phyloP scores from a whole-genome alignment of 352 stramenopile genomes.

The Globisporangium canariense region DNA sequence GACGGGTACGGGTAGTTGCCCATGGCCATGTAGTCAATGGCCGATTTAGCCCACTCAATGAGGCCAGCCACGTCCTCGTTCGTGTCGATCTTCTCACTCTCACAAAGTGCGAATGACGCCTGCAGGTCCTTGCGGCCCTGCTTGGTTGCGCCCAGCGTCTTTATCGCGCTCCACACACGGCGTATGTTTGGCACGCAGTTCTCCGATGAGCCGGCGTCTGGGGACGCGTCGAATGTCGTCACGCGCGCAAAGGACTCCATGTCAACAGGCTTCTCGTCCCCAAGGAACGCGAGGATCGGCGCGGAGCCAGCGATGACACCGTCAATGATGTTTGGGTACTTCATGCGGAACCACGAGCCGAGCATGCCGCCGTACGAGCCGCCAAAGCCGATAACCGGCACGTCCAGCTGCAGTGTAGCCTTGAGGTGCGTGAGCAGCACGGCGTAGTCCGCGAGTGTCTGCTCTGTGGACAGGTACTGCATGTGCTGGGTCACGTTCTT shows the following conservation, averaged over 20 bases:
- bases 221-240: conserved; percentile 62
- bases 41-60: conserved; percentile 63
- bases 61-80: conserved; percentile 46
- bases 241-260: conserved; percentile 60
- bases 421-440: conserved; percentile 58
- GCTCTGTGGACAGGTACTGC: conserved; percentile 77
- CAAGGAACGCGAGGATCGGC: conserved; percentile 77
- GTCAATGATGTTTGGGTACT: conserved; percentile 89
- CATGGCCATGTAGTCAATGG: conserved; percentile 94
- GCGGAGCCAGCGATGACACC: conserved; percentile 91
- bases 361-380: conserved; percentile 94
- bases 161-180: conserved; percentile 55
- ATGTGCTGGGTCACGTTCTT: conserved; percentile 55
- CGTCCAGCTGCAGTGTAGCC: conserved; percentile 38
- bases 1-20: conserved; percentile 96
- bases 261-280: conserved; percentile 56
- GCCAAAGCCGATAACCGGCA: conserved; percentile 90
- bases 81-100: conserved; percentile 35
- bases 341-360: conserved; percentile 88
- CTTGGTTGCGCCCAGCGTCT: conserved; percentile 40
- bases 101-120: conserved; percentile 50
- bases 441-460: conserved; percentile 90
- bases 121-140: conserved; percentile 42
- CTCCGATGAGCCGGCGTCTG: conserved; percentile 50
- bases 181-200: conserved; percentile 84